Conservation (phyloP, 2,329 filamentous ascomycete genomes). For the Cadophora sp. region DNA sequence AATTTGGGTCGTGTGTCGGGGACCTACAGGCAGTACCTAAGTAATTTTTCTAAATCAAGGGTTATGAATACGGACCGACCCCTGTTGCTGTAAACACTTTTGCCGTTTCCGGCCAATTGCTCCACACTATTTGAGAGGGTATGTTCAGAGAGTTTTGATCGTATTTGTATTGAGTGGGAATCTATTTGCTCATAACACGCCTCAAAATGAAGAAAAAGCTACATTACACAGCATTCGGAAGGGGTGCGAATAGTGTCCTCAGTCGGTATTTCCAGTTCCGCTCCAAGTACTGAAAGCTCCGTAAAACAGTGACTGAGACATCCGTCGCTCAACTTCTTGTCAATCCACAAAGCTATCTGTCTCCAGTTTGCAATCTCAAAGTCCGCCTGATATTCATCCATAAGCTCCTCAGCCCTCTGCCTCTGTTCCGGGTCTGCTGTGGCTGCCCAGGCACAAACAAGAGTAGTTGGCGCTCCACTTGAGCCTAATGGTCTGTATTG, state of each 20-base stretch:
- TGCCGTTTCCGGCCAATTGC: too few species aligned
- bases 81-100: too few species aligned
- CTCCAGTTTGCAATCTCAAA: constrained; percentile 10
- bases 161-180: background rate
- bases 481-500: constrained; percentile 12
- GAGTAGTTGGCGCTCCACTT: constrained; percentile 1
- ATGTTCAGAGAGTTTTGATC: background rate
- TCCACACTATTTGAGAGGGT: too few species aligned
- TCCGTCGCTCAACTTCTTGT: background rate
- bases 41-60: too few species aligned
- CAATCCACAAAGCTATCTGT: constrained; percentile 7
- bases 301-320: background rate
- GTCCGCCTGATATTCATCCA: constrained; percentile 15
- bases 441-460: constrained; percentile 9
- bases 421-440: background rate
- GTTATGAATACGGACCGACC: too few species aligned
- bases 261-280: background rate
- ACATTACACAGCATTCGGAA: constrained; percentile 10
- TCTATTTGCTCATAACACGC: background rate
- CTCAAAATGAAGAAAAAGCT: background rate
- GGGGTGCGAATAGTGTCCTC: background rate
- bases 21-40: too few species aligned
- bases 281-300: background rate
- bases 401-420: background rate
- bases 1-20: background rate